Conservation (phyloP, 805 yeast species). For the Starmerella bombicola region DNA sequence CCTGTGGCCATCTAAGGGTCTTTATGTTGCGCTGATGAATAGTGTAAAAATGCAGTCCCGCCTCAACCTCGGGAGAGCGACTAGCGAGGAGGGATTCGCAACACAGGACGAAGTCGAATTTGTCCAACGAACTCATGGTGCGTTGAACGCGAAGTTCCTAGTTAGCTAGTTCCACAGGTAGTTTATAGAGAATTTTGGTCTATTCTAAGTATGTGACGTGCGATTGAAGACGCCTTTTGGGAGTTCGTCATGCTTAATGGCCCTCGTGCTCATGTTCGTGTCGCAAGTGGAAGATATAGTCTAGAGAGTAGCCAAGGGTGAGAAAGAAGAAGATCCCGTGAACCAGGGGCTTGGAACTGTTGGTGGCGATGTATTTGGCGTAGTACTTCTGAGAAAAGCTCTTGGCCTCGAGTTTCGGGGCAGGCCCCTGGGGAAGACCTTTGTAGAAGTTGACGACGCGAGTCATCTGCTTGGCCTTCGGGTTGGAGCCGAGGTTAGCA, state of each 20-base stretch:
- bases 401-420: constrained; percentile 56
- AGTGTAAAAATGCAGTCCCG: too few relatives aligned
- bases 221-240: too few relatives aligned
- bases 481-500: constrained; percentile 84
- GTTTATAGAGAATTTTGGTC: too few relatives aligned
- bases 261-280: constrained; percentile 23
- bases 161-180: too few relatives aligned
- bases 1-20: constrained; percentile 4
- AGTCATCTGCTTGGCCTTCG: constrained; percentile 93
- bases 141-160: too few relatives aligned
- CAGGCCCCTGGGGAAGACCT: constrained; percentile 87
- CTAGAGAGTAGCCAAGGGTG: constrained; percentile 75
- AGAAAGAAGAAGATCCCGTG: constrained; percentile 62
- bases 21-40: constrained; percentile 6
- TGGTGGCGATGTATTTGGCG: constrained; percentile 48
- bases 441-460: constrained; percentile 92
- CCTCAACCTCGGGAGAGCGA: too few relatives aligned
- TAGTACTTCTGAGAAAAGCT: constrained; percentile 42
- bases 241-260: neutral
- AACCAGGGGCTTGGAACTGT: constrained; percentile 31
- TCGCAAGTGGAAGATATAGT: constrained; percentile 74
- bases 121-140: too few relatives aligned
- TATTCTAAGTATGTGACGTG: too few relatives aligned
- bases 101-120: too few relatives aligned
- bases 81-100: too few relatives aligned